These are phyloP conservation scores for Pleurotus eryngii DNA, from an alignment of 768 basidiomycete species.

Conservation along the genomic window DNA sequence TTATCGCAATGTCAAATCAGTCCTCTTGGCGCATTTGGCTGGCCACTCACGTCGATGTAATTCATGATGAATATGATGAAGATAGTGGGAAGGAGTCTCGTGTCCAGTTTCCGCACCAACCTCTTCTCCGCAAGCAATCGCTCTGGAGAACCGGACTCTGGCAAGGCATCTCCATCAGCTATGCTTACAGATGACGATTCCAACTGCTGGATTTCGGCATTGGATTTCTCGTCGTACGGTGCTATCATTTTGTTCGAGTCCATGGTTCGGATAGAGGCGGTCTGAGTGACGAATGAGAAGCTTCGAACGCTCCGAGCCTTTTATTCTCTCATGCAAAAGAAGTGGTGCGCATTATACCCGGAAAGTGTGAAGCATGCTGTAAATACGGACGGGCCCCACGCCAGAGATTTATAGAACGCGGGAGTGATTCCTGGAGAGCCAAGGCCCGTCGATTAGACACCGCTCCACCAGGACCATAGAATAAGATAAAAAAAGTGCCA, in stretches of 20 bases:
- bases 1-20: background rate
- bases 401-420: background rate
- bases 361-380: background rate
- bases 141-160: slow-evolving; percentile 24
- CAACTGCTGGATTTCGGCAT: slow-evolving; percentile 12
- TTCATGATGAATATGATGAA: slow-evolving; percentile 64
- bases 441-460: background rate
- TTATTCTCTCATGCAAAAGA: slow-evolving; percentile 2
- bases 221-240: slow-evolving; percentile 12
- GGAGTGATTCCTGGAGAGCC: background rate
- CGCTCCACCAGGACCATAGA: background rate
- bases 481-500: too few species aligned
- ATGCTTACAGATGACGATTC: slow-evolving; percentile 11
- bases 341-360: background rate
- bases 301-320: background rate
- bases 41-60: slow-evolving; percentile 54
- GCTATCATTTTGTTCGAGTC: background rate
- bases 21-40: background rate
- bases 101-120: slow-evolving; percentile 56
- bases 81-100: slow-evolving; percentile 52
- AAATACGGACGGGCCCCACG: background rate
- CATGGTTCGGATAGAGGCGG: background rate
- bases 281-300: background rate
- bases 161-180: slow-evolving; percentile 8
- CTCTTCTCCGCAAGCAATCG: slow-evolving; percentile 33